These are phyloP conservation scores for Colletotrichum magnum DNA, from an alignment of 2,329 filamentous ascomycete species.

Conservation along the genomic window DNA sequence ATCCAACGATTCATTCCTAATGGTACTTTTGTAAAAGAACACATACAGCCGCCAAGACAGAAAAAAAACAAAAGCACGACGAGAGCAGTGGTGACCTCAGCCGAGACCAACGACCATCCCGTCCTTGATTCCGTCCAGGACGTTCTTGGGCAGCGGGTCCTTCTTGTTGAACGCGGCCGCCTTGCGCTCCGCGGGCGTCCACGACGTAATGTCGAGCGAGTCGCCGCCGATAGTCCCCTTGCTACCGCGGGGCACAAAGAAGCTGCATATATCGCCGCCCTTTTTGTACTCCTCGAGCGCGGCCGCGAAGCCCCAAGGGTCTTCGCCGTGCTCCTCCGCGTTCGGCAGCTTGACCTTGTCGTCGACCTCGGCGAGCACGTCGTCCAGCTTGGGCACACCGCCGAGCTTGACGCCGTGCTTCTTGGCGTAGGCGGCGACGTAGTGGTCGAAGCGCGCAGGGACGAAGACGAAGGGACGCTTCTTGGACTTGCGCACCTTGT, in stretches of 20 bases:
- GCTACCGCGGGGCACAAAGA: background rate
- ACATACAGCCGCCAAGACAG: too few species aligned
- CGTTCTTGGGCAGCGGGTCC: constrained; percentile 52
- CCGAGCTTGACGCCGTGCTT: constrained; percentile 50
- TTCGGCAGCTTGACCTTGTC: constrained; percentile 46
- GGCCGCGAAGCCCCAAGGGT: constrained; percentile 47
- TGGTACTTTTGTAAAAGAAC: too few species aligned
- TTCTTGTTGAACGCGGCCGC: constrained; percentile 48
- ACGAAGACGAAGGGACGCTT: constrained; percentile 43
- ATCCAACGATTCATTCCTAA: too few species aligned
- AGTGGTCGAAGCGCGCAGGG: constrained; percentile 46
- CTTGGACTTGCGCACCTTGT: constrained; percentile 35
- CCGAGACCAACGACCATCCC: constrained; percentile 49
- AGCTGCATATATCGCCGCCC: background rate
- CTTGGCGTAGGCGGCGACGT: constrained; percentile 52
- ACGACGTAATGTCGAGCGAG: constrained; percentile 52
- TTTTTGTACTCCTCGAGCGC: constrained; percentile 44
- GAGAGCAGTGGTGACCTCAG: too few species aligned
- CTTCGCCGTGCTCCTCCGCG: constrained; percentile 34
- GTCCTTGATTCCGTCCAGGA: constrained; percentile 53
- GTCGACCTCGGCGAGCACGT: constrained; percentile 38
- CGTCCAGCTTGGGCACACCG: constrained; percentile 46
- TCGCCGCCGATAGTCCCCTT: constrained; percentile 54
- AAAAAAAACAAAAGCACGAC: too few species aligned
- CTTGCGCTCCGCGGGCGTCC: constrained; percentile 51